phyloP scores from a whole-genome alignment of 163 green algal genomes.

The Scenedesmus sp. region DNA sequence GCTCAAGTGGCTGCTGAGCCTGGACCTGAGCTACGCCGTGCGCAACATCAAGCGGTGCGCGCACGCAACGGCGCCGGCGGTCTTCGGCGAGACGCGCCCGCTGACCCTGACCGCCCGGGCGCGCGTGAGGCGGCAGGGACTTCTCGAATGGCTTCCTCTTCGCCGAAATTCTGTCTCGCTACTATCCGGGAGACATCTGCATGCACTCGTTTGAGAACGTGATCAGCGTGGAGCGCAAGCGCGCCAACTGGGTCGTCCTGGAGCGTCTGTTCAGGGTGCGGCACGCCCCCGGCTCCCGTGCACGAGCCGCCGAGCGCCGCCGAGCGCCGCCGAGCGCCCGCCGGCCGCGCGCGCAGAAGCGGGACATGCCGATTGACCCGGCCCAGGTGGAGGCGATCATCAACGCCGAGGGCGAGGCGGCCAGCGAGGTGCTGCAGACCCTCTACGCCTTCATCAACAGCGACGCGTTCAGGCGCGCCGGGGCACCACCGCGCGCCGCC shows the following conservation, averaged over 20 bases:
- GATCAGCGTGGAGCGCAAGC: conserved; percentile 71
- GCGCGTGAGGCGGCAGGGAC: conserved; percentile 70
- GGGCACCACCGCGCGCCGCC: too few relatives aligned
- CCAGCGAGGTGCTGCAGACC: conserved; percentile 60
- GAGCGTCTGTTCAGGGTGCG: conserved; percentile 74
- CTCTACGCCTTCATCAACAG: conserved; percentile 67
- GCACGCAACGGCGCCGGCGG: too few relatives aligned
- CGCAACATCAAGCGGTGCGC: conserved; percentile 63
- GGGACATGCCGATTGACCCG: conserved; percentile 59
- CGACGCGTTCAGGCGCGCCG: conserved; percentile 56
- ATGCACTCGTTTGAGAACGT: conserved; percentile 85
- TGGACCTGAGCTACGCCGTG: conserved; percentile 67
- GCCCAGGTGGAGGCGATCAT: conserved; percentile 63
- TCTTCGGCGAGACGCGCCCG: too few relatives aligned
- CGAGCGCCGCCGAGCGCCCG: background rate
- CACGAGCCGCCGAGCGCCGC: background rate
- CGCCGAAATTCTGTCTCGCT: conserved; percentile 75
- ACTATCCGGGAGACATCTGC: conserved; percentile 74
- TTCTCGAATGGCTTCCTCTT: conserved; percentile 83
- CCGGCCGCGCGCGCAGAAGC: conserved; percentile 60
- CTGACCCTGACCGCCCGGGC: too few relatives aligned
- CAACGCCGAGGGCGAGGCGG: conserved; percentile 60
- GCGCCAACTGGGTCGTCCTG: conserved; percentile 74
- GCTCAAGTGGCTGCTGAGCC: conserved; percentile 65
- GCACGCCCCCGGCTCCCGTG: background rate